Evolutionary conservation across 2,329 filamentous ascomycete genomes (phyloP).

Genomic region (Aurifilum marmelostoma): DNA sequence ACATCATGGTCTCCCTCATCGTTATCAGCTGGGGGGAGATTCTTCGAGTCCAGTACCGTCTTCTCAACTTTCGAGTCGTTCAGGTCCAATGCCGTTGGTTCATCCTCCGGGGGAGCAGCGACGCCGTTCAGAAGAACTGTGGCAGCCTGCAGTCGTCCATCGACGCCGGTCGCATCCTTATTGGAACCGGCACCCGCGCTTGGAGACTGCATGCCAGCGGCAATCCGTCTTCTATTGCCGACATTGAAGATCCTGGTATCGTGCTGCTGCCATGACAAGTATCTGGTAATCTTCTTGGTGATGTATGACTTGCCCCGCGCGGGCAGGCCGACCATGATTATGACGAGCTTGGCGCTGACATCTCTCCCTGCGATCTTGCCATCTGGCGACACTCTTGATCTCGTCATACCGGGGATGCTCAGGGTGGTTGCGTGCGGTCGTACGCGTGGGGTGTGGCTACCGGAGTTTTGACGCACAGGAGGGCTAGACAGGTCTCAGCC

Average conservation of each 20-base stretch:
- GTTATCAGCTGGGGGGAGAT: slow-evolving; percentile 18
- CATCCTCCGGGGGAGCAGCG: slow-evolving; percentile 43
- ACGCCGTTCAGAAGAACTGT: slow-evolving; percentile 61
- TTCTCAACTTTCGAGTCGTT: slow-evolving; percentile 32
- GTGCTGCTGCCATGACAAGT: slow-evolving; percentile 96
- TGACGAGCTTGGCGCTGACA: slow-evolving; percentile 93
- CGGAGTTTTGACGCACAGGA: slow-evolving; percentile 73
- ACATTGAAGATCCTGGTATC: slow-evolving; percentile 97
- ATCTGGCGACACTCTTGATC: slow-evolving; percentile 93
- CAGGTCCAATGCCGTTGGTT: slow-evolving; percentile 46
- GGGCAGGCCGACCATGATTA: slow-evolving; percentile 96
- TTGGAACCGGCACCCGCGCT: slow-evolving; percentile 40
- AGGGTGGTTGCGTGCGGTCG: slow-evolving; percentile 88
- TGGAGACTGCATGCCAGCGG: slow-evolving; percentile 56
- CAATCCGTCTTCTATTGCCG: slow-evolving; percentile 83
- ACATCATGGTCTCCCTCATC: slow-evolving; percentile 23
- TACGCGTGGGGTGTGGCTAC: slow-evolving; percentile 74
- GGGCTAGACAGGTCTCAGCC: slow-evolving; percentile 49
- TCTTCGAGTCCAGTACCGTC: slow-evolving; percentile 25
- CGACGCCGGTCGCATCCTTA: slow-evolving; percentile 36
- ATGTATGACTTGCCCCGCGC: slow-evolving; percentile 98
- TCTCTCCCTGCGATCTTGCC: slow-evolving; percentile 92
- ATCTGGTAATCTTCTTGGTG: slow-evolving; percentile 95
- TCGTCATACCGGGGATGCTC: slow-evolving; percentile 94
- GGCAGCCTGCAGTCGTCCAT: slow-evolving; percentile 56